These are phyloP conservation scores for Clonostachys rhizophaga DNA, from an alignment of 2,329 filamentous ascomycete genomes.

Conservation along the genomic window DNA sequence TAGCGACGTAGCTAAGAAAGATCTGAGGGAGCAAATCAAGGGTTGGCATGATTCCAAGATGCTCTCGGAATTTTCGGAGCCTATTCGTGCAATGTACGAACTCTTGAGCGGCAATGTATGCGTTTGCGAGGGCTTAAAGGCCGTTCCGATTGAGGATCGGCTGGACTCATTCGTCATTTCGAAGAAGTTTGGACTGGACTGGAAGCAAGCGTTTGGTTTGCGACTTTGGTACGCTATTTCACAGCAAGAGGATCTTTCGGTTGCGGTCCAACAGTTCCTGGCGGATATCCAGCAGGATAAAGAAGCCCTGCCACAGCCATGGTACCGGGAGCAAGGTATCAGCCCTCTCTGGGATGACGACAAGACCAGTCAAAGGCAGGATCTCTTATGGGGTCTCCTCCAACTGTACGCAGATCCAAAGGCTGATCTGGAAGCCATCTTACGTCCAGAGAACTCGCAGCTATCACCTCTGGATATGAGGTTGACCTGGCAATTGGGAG, in stretches of 20 bases:
- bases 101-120: slow-evolving; percentile 85
- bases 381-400: slow-evolving; percentile 82
- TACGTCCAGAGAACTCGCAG: slow-evolving; percentile 74
- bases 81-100: slow-evolving; percentile 84
- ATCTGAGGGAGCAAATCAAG: slow-evolving; percentile 75
- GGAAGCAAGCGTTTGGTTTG: slow-evolving; percentile 89
- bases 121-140: slow-evolving; percentile 72
- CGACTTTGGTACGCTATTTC: slow-evolving; percentile 83
- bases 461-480: slow-evolving; percentile 71
- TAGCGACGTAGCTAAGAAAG: slow-evolving; percentile 62
- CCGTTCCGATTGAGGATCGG: slow-evolving; percentile 72
- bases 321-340: slow-evolving; percentile 59
- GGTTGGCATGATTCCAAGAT: slow-evolving; percentile 82
- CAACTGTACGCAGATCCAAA: slow-evolving; percentile 67
- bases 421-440: slow-evolving; percentile 60
- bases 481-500: slow-evolving; percentile 80
- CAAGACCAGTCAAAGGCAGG: slow-evolving; percentile 57
- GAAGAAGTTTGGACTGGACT: slow-evolving; percentile 79
- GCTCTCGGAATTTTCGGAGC: slow-evolving; percentile 80
- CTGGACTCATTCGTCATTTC: slow-evolving; percentile 77
- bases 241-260: slow-evolving; percentile 62
- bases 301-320: slow-evolving; percentile 70
- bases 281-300: slow-evolving; percentile 66
- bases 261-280: slow-evolving; percentile 69
- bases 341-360: slow-evolving; percentile 57